These are phyloP conservation scores for Trichomonas vaginalis DNA, from an alignment of 208 protist species.

Conservation along the genomic window DNA sequence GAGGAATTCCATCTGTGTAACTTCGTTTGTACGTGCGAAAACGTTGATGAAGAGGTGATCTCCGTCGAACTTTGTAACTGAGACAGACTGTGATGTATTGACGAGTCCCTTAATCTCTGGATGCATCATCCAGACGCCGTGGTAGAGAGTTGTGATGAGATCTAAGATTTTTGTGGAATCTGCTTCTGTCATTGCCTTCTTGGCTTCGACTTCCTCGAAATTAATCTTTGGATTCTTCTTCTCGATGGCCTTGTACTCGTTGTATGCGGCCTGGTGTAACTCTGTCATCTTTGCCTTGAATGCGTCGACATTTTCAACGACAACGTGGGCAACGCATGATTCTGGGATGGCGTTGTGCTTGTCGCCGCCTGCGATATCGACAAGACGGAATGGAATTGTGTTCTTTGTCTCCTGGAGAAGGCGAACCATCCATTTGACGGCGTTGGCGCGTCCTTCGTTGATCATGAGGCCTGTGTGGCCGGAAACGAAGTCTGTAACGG, in stretches of 20 bases:
- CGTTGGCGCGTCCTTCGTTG: not conserved
- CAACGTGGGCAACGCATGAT: not conserved
- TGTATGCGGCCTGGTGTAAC: not conserved
- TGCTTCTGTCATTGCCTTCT: not conserved
- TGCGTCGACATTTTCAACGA: not conserved
- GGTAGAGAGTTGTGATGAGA: not conserved
- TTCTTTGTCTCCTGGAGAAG: not conserved
- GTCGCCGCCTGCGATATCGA: not conserved
- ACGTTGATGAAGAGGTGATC: not conserved
- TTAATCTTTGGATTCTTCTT: not conserved
- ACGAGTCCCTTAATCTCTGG: not conserved
- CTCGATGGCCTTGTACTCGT: not conserved
- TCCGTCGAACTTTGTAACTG: not conserved
- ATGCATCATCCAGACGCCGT: not conserved
- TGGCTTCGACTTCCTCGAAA: not conserved
- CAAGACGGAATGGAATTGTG: not conserved
- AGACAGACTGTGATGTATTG: not conserved
- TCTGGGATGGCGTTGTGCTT: not conserved
- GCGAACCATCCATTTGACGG: not conserved
- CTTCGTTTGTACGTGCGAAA: not conserved
- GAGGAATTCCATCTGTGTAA: not conserved
- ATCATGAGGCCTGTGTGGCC: not conserved
- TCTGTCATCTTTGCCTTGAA: not conserved
- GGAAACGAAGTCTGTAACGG: not conserved
- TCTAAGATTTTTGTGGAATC: not conserved